These are phyloP conservation scores for Periconia digitata DNA, from an alignment of 2,329 filamentous ascomycete genomes.

Conservation along the genomic window DNA sequence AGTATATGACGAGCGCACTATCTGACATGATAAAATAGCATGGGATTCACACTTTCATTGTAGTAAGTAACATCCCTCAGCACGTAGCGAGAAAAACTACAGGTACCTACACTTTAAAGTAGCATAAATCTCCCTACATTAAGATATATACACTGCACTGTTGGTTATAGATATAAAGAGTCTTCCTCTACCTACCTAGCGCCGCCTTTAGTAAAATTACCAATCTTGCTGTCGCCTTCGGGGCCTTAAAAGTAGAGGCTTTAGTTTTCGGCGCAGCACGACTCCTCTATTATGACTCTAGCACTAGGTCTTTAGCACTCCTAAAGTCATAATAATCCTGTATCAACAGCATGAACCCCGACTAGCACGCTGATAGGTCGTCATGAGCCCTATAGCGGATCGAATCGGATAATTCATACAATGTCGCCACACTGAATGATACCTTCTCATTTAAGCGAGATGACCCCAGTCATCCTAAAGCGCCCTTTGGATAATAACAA, in stretches of 20 bases:
- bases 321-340: slow-evolving; percentile 6
- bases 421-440: slow-evolving; percentile 10
- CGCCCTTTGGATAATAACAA: slow-evolving; percentile 4
- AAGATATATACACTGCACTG: slow-evolving; percentile 2
- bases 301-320: slow-evolving; percentile 1
- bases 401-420: slow-evolving; percentile 11
- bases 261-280: slow-evolving; percentile 2
- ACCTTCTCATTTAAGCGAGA: slow-evolving; percentile 11
- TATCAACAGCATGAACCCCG: slow-evolving; percentile 6
- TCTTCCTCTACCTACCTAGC: slow-evolving; percentile 6
- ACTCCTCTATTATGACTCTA: slow-evolving; percentile 2
- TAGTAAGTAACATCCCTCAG: not conserved
- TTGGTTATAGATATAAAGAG: slow-evolving; percentile 3
- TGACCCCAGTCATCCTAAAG: slow-evolving; percentile 7
- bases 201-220: slow-evolving; percentile 7
- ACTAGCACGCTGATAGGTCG: slow-evolving; percentile 11
- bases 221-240: slow-evolving; percentile 2
- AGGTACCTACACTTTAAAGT: slow-evolving; percentile 3
- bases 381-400: slow-evolving; percentile 9
- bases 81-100: slow-evolving; percentile 1
- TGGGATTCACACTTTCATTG: no score
- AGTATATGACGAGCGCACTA: no score
- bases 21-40: no score
- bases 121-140: slow-evolving; percentile 1
- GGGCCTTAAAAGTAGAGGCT: slow-evolving; percentile 1